Evolutionary conservation across 2,329 filamentous ascomycete species (phyloP).

Genomic region (Aspergillus sp.): DNA sequence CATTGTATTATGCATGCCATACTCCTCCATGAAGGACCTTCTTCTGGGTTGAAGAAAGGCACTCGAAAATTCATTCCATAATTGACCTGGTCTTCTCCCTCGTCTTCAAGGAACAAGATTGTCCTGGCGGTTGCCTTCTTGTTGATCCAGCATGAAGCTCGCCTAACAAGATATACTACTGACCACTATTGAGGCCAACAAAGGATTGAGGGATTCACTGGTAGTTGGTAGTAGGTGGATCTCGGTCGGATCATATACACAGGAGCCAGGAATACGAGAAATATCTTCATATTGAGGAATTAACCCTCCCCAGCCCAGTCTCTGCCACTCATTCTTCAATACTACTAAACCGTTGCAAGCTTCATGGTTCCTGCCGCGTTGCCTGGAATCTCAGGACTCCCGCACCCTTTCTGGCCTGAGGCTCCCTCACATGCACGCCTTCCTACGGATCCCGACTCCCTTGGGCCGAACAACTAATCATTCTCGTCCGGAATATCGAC

Average conservation of each 20-base stretch:
- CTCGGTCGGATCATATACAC: not conserved
- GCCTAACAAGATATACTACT: not conserved
- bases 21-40: not conserved
- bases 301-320: not conserved
- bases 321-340: not conserved
- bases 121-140: not conserved
- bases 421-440: conserved; percentile 20
- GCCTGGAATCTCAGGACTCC: not conserved
- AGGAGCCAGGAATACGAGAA: not conserved
- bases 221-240: not conserved
- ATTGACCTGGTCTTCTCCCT: not conserved
- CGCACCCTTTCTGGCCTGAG: conserved; percentile 6
- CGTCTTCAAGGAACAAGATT: not conserved
- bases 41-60: not conserved
- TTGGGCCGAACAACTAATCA: conserved; percentile 17
- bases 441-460: conserved; percentile 15
- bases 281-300: not conserved
- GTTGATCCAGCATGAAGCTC: not conserved
- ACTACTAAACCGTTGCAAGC: not conserved
- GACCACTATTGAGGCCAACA: not conserved
- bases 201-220: not conserved
- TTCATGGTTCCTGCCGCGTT: not conserved
- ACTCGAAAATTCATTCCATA: not conserved
- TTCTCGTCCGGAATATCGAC: conserved; percentile 1
- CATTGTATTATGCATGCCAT: not conserved